Base-by-base conservation (phyloP, 176 grass and related monocot species). In the Secale cereale region DNA sequence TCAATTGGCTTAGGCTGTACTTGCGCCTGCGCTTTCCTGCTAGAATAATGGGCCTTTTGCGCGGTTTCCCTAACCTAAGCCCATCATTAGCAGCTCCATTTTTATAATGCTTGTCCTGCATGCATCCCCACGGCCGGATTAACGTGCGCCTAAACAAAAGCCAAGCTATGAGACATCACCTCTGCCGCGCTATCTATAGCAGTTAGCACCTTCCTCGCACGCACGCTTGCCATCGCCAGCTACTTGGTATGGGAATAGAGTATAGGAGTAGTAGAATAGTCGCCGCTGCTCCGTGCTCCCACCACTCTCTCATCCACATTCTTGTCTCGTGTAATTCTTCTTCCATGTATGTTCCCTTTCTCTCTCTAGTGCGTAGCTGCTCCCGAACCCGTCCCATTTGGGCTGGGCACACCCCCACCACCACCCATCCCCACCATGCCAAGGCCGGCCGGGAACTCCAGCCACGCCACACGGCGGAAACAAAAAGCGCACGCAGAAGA, bases 1-100 rank as follows among this genome's bases (percentile, higher is more conserved):
- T 80, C 65, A 83, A 90, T 87, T 37, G 68, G 10, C 84, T 65
- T 66, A 57, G 74, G 35, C 25, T 83, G 85, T 91, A 87, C 85
- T 91, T 87, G 59, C 22, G 48, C 23, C 22, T 66, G 82, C 76
- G 32, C 32, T 59, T 80, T 85, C 30, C 32, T 28, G 72, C 11
- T 74, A 90, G 80, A 86, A 83, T 83, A 79, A 59, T 74, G 3
- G 0, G 0, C 5, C 40, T 77, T 36, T 77, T 52, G 48, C 48
- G 48, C 1, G 9, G 22, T 20, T 57, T 22, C 52, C 16, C 40
- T 19, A 54, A 43, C 27, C 13, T 74, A 78, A 86, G 27, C 74
- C 74, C 69, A 90, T 86, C 66, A 90, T 86, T 79, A 90, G 80
- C 20, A 43, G 45, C 19, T 0, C 66, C 74, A 41, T 17, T 77